Evolutionary conservation across 2,329 filamentous ascomycete species (phyloP).

Genomic region (Onygenales sp.): DNA sequence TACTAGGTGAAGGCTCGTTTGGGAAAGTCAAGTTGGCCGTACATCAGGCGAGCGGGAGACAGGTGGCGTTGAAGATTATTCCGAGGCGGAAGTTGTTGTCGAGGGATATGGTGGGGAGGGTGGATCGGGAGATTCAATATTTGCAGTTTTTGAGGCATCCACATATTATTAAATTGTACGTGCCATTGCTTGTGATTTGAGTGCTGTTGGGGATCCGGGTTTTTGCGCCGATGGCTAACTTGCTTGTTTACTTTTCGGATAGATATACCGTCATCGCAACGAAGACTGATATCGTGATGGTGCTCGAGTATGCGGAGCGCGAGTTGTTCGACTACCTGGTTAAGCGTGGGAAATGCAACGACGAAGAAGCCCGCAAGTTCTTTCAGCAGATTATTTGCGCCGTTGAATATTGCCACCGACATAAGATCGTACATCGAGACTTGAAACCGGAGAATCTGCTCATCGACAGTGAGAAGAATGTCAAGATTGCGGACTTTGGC

Average conservation of each 20-base stretch:
- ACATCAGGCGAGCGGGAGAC: slow-evolving; percentile 83
- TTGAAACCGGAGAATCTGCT: slow-evolving; percentile 95
- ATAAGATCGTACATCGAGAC: slow-evolving; percentile 98
- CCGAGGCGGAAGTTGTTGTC: slow-evolving; percentile 92
- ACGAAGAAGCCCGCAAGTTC: slow-evolving; percentile 88
- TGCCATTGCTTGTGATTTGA: slow-evolving; percentile 12
- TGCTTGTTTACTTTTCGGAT: slow-evolving; percentile 11
- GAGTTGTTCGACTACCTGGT: slow-evolving; percentile 99
- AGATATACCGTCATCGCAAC: slow-evolving; percentile 97
- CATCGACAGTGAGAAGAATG: slow-evolving; percentile 88
- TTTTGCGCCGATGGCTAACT: slow-evolving; percentile 4
- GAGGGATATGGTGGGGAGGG: slow-evolving; percentile 92
- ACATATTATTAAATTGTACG: slow-evolving; percentile 96
- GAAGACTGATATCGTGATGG: slow-evolving; percentile 93
- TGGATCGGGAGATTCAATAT: slow-evolving; percentile 97
- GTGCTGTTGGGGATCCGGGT: neutral
- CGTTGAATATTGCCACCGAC: slow-evolving; percentile 95
- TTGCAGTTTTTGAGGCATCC: slow-evolving; percentile 90
- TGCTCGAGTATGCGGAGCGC: slow-evolving; percentile 91
- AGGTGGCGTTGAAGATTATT: slow-evolving; percentile 97
- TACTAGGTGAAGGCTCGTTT: slow-evolving; percentile 92
- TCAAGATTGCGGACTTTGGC: slow-evolving; percentile 98
- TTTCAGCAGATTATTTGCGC: slow-evolving; percentile 99
- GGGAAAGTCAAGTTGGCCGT: slow-evolving; percentile 97
- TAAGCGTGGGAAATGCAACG: slow-evolving; percentile 80